Base-by-base conservation (phyloP, 2,329 filamentous ascomycete species). In the Magnaporthales sp. region DNA sequence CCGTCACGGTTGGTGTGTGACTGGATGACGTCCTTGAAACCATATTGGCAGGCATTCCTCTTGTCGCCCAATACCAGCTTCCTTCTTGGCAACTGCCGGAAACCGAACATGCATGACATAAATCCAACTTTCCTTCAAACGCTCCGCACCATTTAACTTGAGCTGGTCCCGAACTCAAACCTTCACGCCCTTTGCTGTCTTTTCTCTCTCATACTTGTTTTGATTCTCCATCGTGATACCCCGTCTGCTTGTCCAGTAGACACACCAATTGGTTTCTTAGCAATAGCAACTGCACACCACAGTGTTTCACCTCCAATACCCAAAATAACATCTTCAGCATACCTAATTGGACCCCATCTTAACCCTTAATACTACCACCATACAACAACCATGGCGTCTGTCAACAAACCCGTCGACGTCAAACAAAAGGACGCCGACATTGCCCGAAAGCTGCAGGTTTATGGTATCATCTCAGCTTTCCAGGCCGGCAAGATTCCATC, bases 401-500 rank as follows among this genome's bases (percentile, higher is more conserved):
- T 94, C 74, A 93, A 95, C 78, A 86, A 84, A 72, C 91, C 92
- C 32, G 89, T 86, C 69, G 85, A 95, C 77, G 74, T 84, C 68
- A 89, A 90, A 81, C 78, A 86, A 77, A 94, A 93, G 84, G 92
- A 96, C 81, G 85, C 85, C 71, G 89, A 97, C 77, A 89, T 98
- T 79, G 95, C 95, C 79, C 87, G 89, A 76, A 99, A 99, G 83
- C 88, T 99, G 65, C 93, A 97, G 79, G 80, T 98, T 51, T 99
- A 96, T 74, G 95, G 94, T 74, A 97, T 98, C 78, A 86, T 89
- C 79, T 80, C 77, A 83, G 94, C 93, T 65, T 97, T 98, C 78
- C 84, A 91, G 75, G 86, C 88, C 72, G 93, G 93, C 81, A 98
- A 97, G 78, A 89, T 93, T 62, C 94, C 94, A 69, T 96, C 93